Evolutionary conservation across 2,329 filamentous ascomycete species (phyloP).

Genomic region (Penicillium occitanis): DNA sequence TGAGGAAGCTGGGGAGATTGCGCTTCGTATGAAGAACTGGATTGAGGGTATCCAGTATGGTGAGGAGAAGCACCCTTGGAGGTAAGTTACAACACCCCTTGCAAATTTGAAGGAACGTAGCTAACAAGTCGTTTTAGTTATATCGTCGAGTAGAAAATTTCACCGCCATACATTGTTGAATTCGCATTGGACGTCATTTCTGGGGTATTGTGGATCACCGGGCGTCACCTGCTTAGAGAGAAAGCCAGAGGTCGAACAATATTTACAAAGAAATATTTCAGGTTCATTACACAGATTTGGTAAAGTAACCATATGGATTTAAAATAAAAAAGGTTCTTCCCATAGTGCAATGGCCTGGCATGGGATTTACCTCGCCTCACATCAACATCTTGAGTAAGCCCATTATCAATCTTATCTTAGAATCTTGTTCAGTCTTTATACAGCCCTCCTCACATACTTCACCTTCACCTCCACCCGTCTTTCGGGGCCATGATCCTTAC

Average conservation of each 20-base stretch:
- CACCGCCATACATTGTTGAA: not conserved
- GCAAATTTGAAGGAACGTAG: not conserved
- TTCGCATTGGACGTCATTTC: not conserved
- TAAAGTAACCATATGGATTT: not conserved
- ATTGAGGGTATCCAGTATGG: slow-evolving; percentile 95
- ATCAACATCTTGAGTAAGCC: not conserved
- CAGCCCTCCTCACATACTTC: not conserved
- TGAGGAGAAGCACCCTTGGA: slow-evolving; percentile 90
- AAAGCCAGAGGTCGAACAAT: not conserved
- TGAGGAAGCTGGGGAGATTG: slow-evolving; percentile 85
- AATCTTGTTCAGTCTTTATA: not conserved
- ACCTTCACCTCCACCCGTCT: not conserved
- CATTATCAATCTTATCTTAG: not conserved
- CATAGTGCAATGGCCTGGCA: not conserved
- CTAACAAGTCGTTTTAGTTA: not conserved
- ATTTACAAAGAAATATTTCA: not conserved
- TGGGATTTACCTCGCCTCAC: not conserved
- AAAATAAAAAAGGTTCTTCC: not conserved
- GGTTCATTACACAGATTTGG: not conserved
- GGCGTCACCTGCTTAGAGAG: not conserved
- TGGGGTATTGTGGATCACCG: not conserved
- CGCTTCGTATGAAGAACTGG: slow-evolving; percentile 89
- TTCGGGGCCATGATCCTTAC: not conserved
- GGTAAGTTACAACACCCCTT: slow-evolving; percentile 51
- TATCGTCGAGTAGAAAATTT: not conserved